phyloP scores from a whole-genome alignment of 2,329 filamentous ascomycete species.

The Penicillium palitans region DNA sequence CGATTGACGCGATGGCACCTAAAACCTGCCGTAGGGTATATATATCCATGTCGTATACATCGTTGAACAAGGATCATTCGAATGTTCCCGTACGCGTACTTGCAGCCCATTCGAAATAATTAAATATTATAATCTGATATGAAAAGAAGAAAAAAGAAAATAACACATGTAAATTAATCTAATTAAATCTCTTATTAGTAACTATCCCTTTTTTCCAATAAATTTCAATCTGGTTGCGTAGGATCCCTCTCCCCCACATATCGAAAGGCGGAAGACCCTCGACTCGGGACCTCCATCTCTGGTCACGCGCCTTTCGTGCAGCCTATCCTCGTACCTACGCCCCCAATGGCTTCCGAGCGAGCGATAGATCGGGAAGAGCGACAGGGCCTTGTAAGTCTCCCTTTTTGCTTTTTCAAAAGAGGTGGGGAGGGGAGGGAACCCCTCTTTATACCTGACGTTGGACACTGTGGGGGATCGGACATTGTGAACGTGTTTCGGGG shows the following conservation, averaged over 20 bases:
- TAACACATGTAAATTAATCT: not conserved
- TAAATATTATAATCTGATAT: not conserved
- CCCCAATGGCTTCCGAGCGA: constrained; percentile 48
- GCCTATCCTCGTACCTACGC: constrained; percentile 50
- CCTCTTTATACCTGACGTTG: constrained; percentile 7
- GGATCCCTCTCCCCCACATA: constrained; percentile 15
- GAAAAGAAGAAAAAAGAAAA: not conserved
- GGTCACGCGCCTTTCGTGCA: constrained; percentile 52
- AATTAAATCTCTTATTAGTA: no score
- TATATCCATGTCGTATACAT: not conserved
- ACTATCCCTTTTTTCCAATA: not conserved
- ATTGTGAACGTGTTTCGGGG: constrained; percentile 12
- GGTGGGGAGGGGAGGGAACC: not conserved
- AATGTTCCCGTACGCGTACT: constrained; percentile 5
- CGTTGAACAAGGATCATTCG: constrained; percentile 1
- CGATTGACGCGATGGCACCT: no score
- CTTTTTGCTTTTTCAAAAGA: constrained; percentile 13
- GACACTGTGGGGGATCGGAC: constrained; percentile 5
- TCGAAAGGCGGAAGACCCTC: constrained; percentile 28
- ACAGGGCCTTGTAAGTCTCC: constrained; percentile 48
- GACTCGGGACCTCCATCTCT: constrained; percentile 23
- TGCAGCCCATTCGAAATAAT: constrained; percentile 1
- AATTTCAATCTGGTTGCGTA: not conserved
- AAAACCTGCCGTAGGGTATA: no score
- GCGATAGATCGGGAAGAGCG: constrained; percentile 52